Evolutionary conservation across 208 protist genomes (phyloP).

Genomic region (Porcisia hertigi): DNA sequence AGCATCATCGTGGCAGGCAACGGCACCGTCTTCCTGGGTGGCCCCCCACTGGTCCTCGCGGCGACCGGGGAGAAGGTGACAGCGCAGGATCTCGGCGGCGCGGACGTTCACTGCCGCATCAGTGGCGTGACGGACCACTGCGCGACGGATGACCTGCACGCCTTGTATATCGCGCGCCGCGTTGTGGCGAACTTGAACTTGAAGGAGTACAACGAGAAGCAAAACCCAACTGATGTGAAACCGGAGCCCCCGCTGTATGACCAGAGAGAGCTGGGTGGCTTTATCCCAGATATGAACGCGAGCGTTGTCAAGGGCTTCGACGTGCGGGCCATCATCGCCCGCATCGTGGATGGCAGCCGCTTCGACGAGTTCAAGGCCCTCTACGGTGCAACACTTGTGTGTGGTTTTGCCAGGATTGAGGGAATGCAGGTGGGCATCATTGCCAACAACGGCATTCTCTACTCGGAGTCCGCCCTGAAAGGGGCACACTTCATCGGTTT

Average conservation of each 20-base stretch:
- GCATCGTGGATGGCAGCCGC: slow-evolving; percentile 93
- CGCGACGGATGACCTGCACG: slow-evolving; percentile 91
- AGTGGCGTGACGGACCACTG: slow-evolving; percentile 94
- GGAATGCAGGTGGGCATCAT: slow-evolving; percentile 96
- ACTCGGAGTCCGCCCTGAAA: slow-evolving; percentile 91
- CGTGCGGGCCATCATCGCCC: slow-evolving; percentile 84
- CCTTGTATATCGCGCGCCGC: slow-evolving; percentile 83
- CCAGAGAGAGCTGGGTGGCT: slow-evolving; percentile 82
- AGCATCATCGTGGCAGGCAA: slow-evolving; percentile 92
- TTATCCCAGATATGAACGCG: slow-evolving; percentile 86
- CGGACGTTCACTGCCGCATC: slow-evolving; percentile 90
- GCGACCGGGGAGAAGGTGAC: slow-evolving; percentile 94
- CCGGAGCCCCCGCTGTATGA: slow-evolving; percentile 87
- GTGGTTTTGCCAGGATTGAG: slow-evolving; percentile 92
- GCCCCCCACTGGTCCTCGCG: slow-evolving; percentile 94
- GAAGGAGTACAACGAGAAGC: slow-evolving; percentile 24
- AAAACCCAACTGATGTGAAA: slow-evolving; percentile 33
- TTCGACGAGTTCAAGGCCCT: slow-evolving; percentile 96
- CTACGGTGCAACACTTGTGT: slow-evolving; percentile 93
- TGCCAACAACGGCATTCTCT: slow-evolving; percentile 97
- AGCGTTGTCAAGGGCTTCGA: slow-evolving; percentile 92
- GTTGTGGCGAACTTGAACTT: slow-evolving; percentile 91
- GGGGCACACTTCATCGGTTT: slow-evolving; percentile 96
- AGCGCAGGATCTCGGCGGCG: slow-evolving; percentile 95
- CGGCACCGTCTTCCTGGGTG: slow-evolving; percentile 96